Evolutionary conservation across 2,329 filamentous ascomycete genomes (phyloP).

Genomic region (Fusarium euwallaceae): DNA sequence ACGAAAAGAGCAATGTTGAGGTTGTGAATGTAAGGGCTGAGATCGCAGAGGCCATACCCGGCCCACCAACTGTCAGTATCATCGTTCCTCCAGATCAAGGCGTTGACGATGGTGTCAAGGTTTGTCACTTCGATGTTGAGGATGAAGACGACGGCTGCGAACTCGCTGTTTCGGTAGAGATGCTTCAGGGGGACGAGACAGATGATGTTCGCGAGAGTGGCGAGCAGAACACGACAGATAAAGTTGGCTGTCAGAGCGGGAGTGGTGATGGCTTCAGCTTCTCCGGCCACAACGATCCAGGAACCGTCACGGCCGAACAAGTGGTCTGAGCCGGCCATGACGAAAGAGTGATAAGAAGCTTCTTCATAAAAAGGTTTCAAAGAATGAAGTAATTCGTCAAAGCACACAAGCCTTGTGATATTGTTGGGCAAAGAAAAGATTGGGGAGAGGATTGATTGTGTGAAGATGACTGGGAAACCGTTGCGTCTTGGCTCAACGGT

Average conservation of each 20-base stretch:
- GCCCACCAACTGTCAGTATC: conserved; percentile 64
- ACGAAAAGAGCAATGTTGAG: conserved; percentile 60
- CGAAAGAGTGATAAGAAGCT: background rate
- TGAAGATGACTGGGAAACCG: conserved; percentile 10
- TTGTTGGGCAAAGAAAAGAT: conserved; percentile 13
- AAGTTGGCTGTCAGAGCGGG: conserved; percentile 60
- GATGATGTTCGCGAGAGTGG: conserved; percentile 58
- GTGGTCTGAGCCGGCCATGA: conserved; percentile 33
- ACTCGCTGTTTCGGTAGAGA: conserved; percentile 66
- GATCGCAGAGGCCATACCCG: conserved; percentile 67
- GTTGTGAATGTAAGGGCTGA: conserved; percentile 63
- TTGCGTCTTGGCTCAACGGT: conserved; percentile 36
- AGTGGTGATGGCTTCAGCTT: conserved; percentile 43
- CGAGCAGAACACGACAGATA: conserved; percentile 62
- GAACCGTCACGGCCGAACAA: conserved; percentile 39
- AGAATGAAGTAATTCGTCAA: conserved; percentile 9
- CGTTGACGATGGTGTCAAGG: conserved; percentile 62
- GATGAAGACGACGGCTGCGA: conserved; percentile 66
- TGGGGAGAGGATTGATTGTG: conserved; percentile 3
- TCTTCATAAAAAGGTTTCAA: background rate
- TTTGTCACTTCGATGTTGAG: conserved; percentile 61
- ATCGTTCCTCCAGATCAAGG: conserved; percentile 67
- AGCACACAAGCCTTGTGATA: conserved; percentile 1
- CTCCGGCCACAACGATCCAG: conserved; percentile 40
- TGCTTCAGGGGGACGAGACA: conserved; percentile 66